Evolutionary conservation across 352 stramenopile genomes (phyloP).

Genomic region (Pythium brassicae): DNA sequence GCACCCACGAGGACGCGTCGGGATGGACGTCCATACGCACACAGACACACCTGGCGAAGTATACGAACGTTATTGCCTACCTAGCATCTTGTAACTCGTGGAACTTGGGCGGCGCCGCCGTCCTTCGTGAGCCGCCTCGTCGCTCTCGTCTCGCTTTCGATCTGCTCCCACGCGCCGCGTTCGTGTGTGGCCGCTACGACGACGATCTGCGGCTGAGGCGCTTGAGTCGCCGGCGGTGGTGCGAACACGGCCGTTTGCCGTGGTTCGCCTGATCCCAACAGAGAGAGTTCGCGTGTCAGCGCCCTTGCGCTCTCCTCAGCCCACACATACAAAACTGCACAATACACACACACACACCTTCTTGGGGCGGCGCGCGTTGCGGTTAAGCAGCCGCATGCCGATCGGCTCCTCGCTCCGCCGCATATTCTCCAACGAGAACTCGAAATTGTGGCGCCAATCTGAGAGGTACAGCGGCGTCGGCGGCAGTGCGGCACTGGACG

Average conservation of each 20-base stretch:
- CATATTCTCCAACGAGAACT: constrained; percentile 58
- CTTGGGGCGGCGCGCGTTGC: constrained; percentile 32
- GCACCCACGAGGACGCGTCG: no score
- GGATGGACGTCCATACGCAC: no score
- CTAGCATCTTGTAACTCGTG: no score
- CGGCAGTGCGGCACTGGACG: constrained; percentile 1
- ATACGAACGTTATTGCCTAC: no score
- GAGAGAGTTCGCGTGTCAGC: neutral
- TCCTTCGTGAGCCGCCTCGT: no score
- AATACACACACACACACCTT: constrained; percentile 26
- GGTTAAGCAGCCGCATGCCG: constrained; percentile 42
- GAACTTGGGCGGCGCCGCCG: no score
- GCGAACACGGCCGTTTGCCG: constrained; percentile 49
- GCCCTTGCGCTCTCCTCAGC: neutral
- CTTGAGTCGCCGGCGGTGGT: constrained; percentile 41
- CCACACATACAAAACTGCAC: neutral
- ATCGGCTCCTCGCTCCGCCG: constrained; percentile 26
- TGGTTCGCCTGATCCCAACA: constrained; percentile 30
- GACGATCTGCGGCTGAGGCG: constrained; percentile 26
- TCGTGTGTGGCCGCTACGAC: neutral
- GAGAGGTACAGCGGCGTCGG: constrained; percentile 43
- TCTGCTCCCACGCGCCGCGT: no score
- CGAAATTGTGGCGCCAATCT: constrained; percentile 49
- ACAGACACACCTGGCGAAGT: no score
- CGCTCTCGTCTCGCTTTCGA: no score